Conservation (phyloP, 768 basidiomycete genomes). For the Chalciporus pseudorubinellus region DNA sequence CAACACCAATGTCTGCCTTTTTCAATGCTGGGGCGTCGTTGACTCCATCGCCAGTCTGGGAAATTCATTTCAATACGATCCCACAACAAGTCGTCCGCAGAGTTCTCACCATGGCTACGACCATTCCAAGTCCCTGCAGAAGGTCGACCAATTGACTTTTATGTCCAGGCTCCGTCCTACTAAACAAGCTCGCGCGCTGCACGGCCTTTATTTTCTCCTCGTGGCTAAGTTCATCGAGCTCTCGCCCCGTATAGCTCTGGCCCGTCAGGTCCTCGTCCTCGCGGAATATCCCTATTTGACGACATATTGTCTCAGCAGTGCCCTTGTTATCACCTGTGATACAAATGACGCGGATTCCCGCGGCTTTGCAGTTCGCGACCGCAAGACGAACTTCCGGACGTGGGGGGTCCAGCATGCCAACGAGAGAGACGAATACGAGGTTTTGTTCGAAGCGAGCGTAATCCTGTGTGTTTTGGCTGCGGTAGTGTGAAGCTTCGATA, state of each 20-base stretch:
- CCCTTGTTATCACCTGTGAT: constrained; percentile 98
- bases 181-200: constrained; percentile 85
- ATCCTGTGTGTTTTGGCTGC: constrained; percentile 71
- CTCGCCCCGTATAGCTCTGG: constrained; percentile 93
- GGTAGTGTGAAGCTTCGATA: constrained; percentile 77
- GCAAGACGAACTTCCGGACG: constrained; percentile 89
- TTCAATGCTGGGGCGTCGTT: constrained; percentile 97
- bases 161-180: constrained; percentile 91
- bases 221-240: constrained; percentile 77
- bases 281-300: constrained; percentile 92
- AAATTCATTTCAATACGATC: constrained; percentile 7
- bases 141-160: constrained; percentile 94
- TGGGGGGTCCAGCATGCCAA: constrained; percentile 97
- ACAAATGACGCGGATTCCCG: constrained; percentile 94
- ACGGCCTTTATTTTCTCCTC: constrained; percentile 86
- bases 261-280: constrained; percentile 86
- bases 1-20: constrained; percentile 96
- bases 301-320: constrained; percentile 96
- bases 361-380: constrained; percentile 85
- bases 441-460: constrained; percentile 90
- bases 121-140: constrained; percentile 85
- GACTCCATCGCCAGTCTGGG: constrained; percentile 92
- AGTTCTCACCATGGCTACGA: constrained; percentile 85
- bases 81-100: constrained; percentile 7
- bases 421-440: constrained; percentile 91